Evolutionary conservation across 768 basidiomycete species (phyloP).

Genomic region (Favolaschia claudopus): DNA sequence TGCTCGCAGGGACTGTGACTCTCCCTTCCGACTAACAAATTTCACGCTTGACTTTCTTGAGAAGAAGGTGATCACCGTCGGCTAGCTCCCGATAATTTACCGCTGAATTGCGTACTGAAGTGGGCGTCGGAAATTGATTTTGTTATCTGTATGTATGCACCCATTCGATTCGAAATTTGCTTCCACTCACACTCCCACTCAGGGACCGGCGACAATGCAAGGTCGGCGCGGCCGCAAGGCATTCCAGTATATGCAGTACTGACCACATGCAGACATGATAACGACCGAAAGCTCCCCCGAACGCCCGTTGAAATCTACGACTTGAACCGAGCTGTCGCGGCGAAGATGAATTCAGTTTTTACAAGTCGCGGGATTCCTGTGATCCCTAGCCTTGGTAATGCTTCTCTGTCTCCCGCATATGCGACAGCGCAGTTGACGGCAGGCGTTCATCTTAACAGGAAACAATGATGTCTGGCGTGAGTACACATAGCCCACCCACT

Average conservation of each 20-base stretch:
- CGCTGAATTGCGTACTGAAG: too few species aligned
- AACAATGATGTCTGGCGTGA: constrained; percentile 94
- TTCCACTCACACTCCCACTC: not conserved
- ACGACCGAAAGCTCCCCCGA: constrained; percentile 81
- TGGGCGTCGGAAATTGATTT: constrained; percentile 91
- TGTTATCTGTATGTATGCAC: constrained; percentile 71
- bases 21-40: constrained; percentile 81
- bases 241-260: not conserved
- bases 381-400: constrained; percentile 78
- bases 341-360: constrained; percentile 80
- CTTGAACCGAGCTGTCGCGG: constrained; percentile 71
- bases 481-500: constrained; percentile 31
- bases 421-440: not conserved
- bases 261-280: constrained; percentile 72
- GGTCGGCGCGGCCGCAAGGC: constrained; percentile 43
- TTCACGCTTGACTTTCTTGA: constrained; percentile 83
- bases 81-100: not conserved
- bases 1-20: constrained; percentile 73
- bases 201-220: constrained; percentile 85
- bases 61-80: constrained; percentile 46
- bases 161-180: not conserved
- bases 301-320: constrained; percentile 82
- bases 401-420: not conserved
- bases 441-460: constrained; percentile 51
- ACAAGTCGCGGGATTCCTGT: constrained; percentile 74